Conservation (phyloP, 345 rosid genomes). For the Pelargonium nanum region DNA sequence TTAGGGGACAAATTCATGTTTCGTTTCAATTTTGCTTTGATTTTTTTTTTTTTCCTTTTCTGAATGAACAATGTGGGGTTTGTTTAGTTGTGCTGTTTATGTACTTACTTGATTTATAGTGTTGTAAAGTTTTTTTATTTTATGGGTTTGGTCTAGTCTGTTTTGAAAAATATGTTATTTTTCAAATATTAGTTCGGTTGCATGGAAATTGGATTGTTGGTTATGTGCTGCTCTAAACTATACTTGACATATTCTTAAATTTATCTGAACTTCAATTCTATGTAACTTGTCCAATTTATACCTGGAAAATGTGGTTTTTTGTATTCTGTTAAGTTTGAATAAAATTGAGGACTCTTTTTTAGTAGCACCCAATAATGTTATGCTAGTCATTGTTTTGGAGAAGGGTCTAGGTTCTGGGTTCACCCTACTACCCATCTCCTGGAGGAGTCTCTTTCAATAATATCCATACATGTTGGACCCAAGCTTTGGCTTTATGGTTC, state of each 20-base stretch:
- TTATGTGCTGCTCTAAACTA: too few species aligned
- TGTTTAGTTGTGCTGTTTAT: background rate
- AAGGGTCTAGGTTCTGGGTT: too few species aligned
- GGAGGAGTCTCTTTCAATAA: too few species aligned
- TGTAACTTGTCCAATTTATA: background rate
- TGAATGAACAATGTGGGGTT: background rate
- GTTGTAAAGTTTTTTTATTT: too few species aligned
- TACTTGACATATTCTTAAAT: too few species aligned
- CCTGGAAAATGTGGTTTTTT: background rate
- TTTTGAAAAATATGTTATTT: background rate
- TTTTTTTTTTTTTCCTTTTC: too few species aligned
- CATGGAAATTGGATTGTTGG: background rate
- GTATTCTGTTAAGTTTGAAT: background rate
- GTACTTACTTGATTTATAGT: background rate
- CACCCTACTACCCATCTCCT: too few species aligned
- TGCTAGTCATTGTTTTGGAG: too few species aligned
- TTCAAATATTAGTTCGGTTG: background rate
- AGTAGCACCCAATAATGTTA: background rate
- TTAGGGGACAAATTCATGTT: background rate
- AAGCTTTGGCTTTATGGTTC: too few species aligned
- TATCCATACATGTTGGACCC: too few species aligned
- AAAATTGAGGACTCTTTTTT: background rate
- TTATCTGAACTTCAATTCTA: background rate
- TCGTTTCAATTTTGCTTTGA: too few species aligned
- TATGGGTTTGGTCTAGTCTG: too few species aligned